phyloP scores from a whole-genome alignment of 169 alveolate genomes.

The Fabrea salina region DNA sequence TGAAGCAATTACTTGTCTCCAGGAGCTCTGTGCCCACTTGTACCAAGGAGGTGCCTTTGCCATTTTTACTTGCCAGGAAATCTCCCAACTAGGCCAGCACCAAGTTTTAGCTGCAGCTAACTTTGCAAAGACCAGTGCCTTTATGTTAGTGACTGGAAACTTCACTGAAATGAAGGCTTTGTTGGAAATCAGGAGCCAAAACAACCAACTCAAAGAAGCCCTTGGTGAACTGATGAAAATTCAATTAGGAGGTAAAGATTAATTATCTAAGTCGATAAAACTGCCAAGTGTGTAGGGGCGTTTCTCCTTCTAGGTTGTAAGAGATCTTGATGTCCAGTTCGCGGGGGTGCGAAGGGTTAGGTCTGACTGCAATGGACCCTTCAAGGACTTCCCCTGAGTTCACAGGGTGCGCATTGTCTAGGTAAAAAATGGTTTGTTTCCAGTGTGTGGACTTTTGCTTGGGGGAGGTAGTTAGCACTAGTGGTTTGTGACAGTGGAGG shows the following conservation, averaged over 20 bases:
- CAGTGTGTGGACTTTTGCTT: conserved; percentile 86
- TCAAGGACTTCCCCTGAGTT: conserved; percentile 55
- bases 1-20: not conserved
- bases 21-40: not conserved
- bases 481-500: conserved; percentile 85
- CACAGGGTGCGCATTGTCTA: conserved; percentile 71
- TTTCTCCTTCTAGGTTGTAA: conserved; percentile 42
- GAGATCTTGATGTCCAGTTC: conserved; percentile 75
- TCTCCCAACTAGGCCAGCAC: not conserved
- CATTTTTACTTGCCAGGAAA: not conserved
- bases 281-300: conserved; percentile 14
- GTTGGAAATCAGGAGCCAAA: too few relatives aligned
- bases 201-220: too few relatives aligned
- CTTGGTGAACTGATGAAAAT: too few relatives aligned
- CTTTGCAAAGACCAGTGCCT: not conserved
- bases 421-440: conserved; percentile 92
- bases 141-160: too few relatives aligned
- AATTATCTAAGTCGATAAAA: conserved; percentile 14
- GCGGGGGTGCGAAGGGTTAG: conserved; percentile 60
- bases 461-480: conserved; percentile 89
- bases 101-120: conserved; percentile 16
- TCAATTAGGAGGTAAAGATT: too few relatives aligned
- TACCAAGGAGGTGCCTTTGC: not conserved
- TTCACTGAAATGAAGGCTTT: too few relatives aligned
- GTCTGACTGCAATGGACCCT: conserved; percentile 79